Base-by-base conservation (phyloP, 2,329 filamentous ascomycete species). In the Metarhizium rileyi region DNA sequence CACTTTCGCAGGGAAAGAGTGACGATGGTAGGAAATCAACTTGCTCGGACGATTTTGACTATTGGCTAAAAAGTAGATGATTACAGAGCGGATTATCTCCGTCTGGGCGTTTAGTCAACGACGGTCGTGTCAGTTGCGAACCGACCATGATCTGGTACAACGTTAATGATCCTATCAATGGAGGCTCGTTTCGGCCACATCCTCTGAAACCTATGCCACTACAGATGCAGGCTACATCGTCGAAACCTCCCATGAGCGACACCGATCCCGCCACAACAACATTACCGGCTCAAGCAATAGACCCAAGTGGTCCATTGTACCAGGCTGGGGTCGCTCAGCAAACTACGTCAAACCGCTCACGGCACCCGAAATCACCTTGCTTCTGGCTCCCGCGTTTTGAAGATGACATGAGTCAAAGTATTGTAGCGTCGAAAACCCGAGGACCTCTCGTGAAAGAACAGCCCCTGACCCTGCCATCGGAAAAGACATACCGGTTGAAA, bases 131-230 rank as follows among this genome's bases (percentile, higher is more conserved):
- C 35, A 3, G 10, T 22, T 38, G n/a, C 35, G 14, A 59, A 0
- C 57, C 63, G 41, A 65, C 66, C 3, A 62, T 65, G 1, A 70
- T 78, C 5, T 80, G 77, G 59, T 69, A 80, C 6, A 71, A 73
- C 30, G 68, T 76, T 4, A 62, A 63, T 26, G 70, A 80, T 52
- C 76, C 77, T 0, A 52, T 78, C 10, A 67, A 71, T 14, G 61
- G 67, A 9, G 63, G 66, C 4, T 65, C 71, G 2, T 80, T 79
- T 56, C 67, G 64, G 52, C 72, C 74, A 2, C 70, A 68, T 47
- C 69, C 66, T 4, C 66, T 73, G 10, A 81, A 80, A 52, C 73
- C 76, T 1, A 68, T 80, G 10, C 77, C 77, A 0, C 51, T 55
- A 14, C 73, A 70, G 60, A 76, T 76, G 70, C 67, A 65, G 43